phyloP scores from a whole-genome alignment of 345 rosid species.

The Eucalyptus sp. region DNA sequence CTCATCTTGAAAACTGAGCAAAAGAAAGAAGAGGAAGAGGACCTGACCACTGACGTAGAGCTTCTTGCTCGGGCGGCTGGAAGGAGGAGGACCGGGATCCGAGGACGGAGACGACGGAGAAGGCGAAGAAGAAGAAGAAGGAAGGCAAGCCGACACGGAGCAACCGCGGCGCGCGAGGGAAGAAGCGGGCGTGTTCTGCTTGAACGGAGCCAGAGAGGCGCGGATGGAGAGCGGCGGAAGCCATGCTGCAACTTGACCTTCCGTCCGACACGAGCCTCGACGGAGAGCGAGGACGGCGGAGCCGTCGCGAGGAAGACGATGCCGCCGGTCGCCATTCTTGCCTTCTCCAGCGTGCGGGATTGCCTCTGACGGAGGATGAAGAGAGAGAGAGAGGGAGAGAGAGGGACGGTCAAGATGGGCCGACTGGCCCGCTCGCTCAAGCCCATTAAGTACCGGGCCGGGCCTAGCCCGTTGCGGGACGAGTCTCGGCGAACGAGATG shows the following conservation, averaged over 20 bases:
- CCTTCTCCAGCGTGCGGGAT: not conserved
- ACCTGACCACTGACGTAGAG: slow-evolving; percentile 61
- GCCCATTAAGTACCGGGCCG: not conserved
- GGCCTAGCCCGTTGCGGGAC: not conserved
- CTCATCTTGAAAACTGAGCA: not conserved
- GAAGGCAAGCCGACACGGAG: not conserved
- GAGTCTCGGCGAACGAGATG: no score
- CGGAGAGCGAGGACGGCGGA: not conserved
- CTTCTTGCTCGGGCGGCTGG: slow-evolving; percentile 21
- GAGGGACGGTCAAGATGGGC: not conserved
- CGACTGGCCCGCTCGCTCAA: not conserved
- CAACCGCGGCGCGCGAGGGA: not conserved
- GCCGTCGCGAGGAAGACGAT: not conserved
- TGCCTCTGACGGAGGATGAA: not conserved
- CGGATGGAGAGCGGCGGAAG: not conserved
- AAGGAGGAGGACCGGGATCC: slow-evolving; percentile 1
- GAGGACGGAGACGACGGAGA: slow-evolving; percentile 5
- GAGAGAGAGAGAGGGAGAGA: not conserved
- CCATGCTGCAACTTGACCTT: not conserved
- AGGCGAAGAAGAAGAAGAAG: not conserved
- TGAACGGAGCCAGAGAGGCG: not conserved
- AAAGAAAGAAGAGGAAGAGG: not conserved
- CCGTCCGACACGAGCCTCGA: not conserved
- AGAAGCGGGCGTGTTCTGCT: not conserved
- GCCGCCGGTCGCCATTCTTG: not conserved